Evolutionary conservation across 352 stramenopile species (phyloP), one percentile per base, ranked within the genome.

Genomic region (Pythium aquatile): DNA sequence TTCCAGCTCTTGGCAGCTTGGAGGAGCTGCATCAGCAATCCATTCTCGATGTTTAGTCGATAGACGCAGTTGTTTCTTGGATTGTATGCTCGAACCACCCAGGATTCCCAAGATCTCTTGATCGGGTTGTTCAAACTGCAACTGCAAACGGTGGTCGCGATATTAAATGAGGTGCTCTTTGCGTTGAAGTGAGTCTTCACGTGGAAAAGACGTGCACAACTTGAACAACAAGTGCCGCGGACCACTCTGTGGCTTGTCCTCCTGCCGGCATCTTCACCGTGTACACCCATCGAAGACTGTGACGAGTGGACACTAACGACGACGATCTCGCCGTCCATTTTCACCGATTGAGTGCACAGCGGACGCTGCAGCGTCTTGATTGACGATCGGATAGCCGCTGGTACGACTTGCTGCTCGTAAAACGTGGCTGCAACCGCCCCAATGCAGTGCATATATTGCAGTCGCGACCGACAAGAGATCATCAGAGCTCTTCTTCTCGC

Each of bases 1-100:
- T 26, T 24, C 8, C 2, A 16, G 44, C 20, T 51, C n/a, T 51
- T 51, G 9, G 17, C 20, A 51, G 44, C 44, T 51, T 47, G 24
- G 11, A 58, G 14, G 8, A 69, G 47, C 47, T 91, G 83, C 3
- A 65, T 55, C 9, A 92, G 44, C 28, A 87, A 65, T 0, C 65
- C 14, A 29, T 83, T 78, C 14, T 78, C 73, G 14, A 94, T 67
- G 48, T 65, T 58, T 1, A 88, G 40, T 29, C 81, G 71, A 53
- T 92, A 91, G 24, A 83, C 62, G 9, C 67, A 44, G 49, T 85
- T 90, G 49, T 62, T 85, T 17, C 30, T 62, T 2, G 85, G 71
- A 46, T 76, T 92, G 58, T 94, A 94, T 13, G 77, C 85, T 35
- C 81, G 79, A 58, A 94, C 63, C 3, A 94, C 24, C 83, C 83